Evolutionary conservation across 768 basidiomycete species (phyloP).

Genomic region (Boletales sp.): DNA sequence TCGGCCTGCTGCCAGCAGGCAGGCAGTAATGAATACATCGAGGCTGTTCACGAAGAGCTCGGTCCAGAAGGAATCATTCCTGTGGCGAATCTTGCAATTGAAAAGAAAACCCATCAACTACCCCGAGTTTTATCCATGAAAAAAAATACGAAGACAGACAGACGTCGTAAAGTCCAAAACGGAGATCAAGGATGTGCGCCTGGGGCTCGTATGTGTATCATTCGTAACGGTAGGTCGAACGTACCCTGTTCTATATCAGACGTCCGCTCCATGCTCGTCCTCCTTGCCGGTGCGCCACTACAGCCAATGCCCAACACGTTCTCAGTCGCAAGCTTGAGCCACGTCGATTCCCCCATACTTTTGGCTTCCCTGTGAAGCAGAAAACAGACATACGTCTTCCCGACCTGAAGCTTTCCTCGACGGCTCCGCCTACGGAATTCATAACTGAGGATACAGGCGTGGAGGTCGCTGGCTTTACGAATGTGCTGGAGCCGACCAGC

Average conservation of each 20-base stretch:
- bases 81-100: too few species aligned
- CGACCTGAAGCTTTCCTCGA: slow-evolving; percentile 12
- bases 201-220: slow-evolving; percentile 13
- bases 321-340: slow-evolving; percentile 25
- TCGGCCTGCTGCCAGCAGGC: too few species aligned
- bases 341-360: slow-evolving; percentile 6
- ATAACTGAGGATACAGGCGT: slow-evolving; percentile 23
- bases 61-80: too few species aligned
- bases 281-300: not conserved
- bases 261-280: not conserved
- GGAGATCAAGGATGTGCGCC: slow-evolving; percentile 1
- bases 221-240: slow-evolving; percentile 11
- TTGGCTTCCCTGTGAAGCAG: slow-evolving; percentile 12
- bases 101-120: not conserved
- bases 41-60: too few species aligned
- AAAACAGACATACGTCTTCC: slow-evolving; percentile 21
- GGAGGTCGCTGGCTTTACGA: slow-evolving; percentile 12
- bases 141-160: not conserved
- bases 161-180: not conserved
- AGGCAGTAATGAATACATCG: too few species aligned
- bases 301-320: slow-evolving; percentile 20
- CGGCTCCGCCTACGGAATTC: not conserved
- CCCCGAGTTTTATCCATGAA: not conserved
- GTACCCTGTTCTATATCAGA: not conserved
- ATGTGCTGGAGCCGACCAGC: slow-evolving; percentile 12